phyloP scores from a whole-genome alignment of 1,284 basidiomycete genomes.

The Vanrija humicola region DNA sequence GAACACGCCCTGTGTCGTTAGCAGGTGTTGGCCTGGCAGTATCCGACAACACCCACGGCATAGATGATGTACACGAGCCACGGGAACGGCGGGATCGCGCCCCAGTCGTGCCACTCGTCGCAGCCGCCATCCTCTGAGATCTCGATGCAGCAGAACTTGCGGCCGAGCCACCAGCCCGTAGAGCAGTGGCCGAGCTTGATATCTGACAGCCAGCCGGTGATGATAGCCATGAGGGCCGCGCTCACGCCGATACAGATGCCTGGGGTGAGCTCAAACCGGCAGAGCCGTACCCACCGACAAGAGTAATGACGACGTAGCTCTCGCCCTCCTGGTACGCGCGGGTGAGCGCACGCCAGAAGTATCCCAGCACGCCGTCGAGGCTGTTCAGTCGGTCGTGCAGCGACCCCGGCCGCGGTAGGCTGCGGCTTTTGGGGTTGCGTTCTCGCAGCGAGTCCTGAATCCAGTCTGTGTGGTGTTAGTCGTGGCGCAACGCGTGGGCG shows the following conservation, averaged over 20 bases:
- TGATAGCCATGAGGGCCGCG: constrained; percentile 89
- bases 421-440: constrained; percentile 53
- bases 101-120: constrained; percentile 92
- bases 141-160: constrained; percentile 94
- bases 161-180: constrained; percentile 97
- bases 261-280: constrained; percentile 39
- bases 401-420: constrained; percentile 16
- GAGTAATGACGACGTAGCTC: constrained; percentile 70
- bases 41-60: constrained; percentile 60
- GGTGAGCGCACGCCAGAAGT: constrained; percentile 63
- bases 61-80: constrained; percentile 86
- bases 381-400: constrained; percentile 34
- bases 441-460: constrained; percentile 90
- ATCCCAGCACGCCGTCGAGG: constrained; percentile 46
- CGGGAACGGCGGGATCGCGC: constrained; percentile 64
- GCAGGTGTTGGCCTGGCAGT: neutral
- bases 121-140: constrained; percentile 71
- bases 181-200: constrained; percentile 95
- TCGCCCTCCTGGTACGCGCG: constrained; percentile 56
- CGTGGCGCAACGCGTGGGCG: neutral
- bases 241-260: constrained; percentile 89
- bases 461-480: constrained; percentile 62
- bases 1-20: constrained; percentile 60
- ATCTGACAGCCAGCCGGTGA: constrained; percentile 97
- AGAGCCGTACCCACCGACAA: constrained; percentile 65